Base-by-base conservation (phyloP, 2,329 filamentous ascomycete genomes). In the Apiospora malaysiana region DNA sequence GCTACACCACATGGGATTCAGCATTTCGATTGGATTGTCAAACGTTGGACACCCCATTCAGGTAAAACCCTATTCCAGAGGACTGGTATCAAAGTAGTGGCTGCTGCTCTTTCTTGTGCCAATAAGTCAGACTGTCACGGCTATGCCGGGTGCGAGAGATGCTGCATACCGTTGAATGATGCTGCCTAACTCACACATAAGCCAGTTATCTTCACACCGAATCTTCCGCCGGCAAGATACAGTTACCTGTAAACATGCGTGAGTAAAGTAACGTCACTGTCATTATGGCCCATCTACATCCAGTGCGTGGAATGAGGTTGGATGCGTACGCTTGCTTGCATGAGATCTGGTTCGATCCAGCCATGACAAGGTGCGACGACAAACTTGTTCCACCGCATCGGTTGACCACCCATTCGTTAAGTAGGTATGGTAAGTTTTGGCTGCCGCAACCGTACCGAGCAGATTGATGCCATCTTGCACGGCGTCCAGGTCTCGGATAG, bases 1-100 rank as follows among this genome's bases (percentile, higher is more conserved):
- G 56, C 56, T 63, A 63, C 56, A 63, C 56, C 56, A 63, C 56
- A 63, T 63, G 56, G 56, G 56, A 63, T n/a, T 40, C 32, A 40
- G 56, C 21, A 9, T 63, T n/a, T 12, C 32, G 32, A 63, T 63
- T 63, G 56, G 56, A 6, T 21, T 63, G 56, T 40, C 5, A 14
- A n/a, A 63, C 56, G 56, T 63, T 63, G 56, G 6, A 63, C 56
- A 63, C 9, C 32, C 32, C 27, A 40, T 40, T 63, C 21, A 63
- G 16, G 56, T 63, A 63, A 63, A 63, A 40, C 56, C 56, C 56
- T 63, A 63, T 63, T 40, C 56, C 56, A 63, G 32, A 10, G 32
- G 27, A 23, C 21, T 40, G 56, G 56, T 63, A 63, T 40, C 56
- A 63, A 14, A 32, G 21, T 14, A 40, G 56, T 63, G 14, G 12